phyloP scores from a whole-genome alignment of 75 land plant species.

The Cryptomeria japonica region DNA sequence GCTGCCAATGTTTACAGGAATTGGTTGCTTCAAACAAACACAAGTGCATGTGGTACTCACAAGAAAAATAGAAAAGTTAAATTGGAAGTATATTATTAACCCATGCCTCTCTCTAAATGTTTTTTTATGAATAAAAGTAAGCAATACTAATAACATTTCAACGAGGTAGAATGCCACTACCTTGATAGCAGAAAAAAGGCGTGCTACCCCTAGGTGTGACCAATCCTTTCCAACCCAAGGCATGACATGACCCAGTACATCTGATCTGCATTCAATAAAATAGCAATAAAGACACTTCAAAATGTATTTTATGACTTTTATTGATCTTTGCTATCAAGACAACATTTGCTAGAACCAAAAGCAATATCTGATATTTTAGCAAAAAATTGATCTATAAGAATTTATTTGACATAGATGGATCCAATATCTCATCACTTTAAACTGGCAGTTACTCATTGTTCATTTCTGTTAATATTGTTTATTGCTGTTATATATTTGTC shows the following conservation, averaged over 20 bases:
- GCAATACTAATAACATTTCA: background rate
- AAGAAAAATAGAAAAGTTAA: background rate
- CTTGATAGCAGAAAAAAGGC: constrained; percentile 59
- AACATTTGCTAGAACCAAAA: background rate
- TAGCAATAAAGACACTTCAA: background rate
- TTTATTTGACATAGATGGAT: background rate
- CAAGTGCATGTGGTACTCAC: background rate
- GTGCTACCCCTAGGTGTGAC: constrained; percentile 54
- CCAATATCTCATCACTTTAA: background rate
- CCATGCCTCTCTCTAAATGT: background rate
- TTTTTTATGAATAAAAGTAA: background rate
- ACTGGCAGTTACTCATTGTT: background rate
- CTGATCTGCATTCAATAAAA: constrained; percentile 29
- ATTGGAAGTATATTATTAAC: background rate
- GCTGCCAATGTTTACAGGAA: background rate
- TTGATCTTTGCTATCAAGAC: background rate
- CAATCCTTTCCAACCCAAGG: constrained; percentile 55
- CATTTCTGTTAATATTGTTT: background rate
- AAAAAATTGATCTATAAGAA: background rate
- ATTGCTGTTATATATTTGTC: background rate
- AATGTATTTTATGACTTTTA: background rate
- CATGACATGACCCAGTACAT: constrained; percentile 54
- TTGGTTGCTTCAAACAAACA: background rate
- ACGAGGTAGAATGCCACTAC: constrained; percentile 3
- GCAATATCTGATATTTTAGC: background rate